Conservation (phyloP, 1,139 yeast species). For the Ashbya aceris region DNA sequence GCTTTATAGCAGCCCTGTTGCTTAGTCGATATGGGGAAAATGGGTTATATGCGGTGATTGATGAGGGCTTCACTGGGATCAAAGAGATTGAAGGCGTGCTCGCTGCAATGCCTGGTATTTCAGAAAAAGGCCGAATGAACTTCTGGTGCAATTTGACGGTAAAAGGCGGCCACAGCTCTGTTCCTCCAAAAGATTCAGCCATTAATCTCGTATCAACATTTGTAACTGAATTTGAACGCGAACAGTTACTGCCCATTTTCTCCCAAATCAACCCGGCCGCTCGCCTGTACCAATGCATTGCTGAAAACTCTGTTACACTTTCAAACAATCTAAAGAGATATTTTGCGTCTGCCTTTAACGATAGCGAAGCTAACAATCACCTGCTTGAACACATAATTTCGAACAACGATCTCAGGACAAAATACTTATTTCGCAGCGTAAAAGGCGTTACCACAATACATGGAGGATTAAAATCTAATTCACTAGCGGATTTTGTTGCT, state of each 20-base stretch:
- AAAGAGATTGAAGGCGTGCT: constrained; percentile 20
- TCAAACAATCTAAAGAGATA: constrained; percentile 21
- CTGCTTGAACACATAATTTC: constrained; percentile 32
- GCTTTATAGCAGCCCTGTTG: constrained; percentile 33
- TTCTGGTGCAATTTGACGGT: constrained; percentile 37
- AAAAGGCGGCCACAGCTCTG: constrained; percentile 56
- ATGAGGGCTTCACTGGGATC: constrained; percentile 43
- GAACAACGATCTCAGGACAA: constrained; percentile 21
- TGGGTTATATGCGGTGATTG: constrained; percentile 45
- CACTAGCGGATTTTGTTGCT: constrained; percentile 60
- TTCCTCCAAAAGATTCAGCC: constrained; percentile 55
- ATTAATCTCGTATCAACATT: constrained; percentile 49
- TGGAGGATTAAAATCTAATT: constrained; percentile 61
- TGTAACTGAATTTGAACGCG: constrained; percentile 36
- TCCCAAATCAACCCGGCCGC: constrained; percentile 40
- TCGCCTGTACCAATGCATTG: constrained; percentile 40
- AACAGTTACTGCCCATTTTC: constrained; percentile 37
- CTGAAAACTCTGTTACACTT: constrained; percentile 32
- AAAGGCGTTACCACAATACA: constrained; percentile 51
- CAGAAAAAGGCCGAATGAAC: constrained; percentile 35
- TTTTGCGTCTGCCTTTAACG: constrained; percentile 37
- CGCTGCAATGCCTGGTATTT: constrained; percentile 26
- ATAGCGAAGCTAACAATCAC: constrained; percentile 35
- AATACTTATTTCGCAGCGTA: constrained; percentile 46
- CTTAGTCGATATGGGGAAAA: constrained; percentile 41